A percentile compares a stretch with the other conserved stretches of the same genome.
Conservation (phyloP, 352 stramenopile genomes). For the Phytophthora cactorum region DNA sequence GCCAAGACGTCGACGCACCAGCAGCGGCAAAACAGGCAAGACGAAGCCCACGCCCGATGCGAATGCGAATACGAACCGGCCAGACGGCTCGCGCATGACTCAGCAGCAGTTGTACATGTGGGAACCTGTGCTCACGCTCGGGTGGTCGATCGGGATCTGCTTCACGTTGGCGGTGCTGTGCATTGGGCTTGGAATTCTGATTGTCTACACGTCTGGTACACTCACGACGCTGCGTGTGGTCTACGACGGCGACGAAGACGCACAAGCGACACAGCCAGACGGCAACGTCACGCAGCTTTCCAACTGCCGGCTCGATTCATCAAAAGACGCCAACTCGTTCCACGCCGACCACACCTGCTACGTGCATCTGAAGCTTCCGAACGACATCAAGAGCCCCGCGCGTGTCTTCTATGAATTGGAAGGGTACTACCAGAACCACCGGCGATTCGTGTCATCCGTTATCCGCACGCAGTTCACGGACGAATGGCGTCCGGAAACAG, state of each 20-base stretch:
- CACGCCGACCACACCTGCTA: constrained; percentile 78
- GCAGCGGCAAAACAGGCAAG: constrained; percentile 31
- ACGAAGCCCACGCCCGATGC: constrained; percentile 6
- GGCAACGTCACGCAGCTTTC: constrained; percentile 42
- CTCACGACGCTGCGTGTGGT: constrained; percentile 67
- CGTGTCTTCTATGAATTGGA: constrained; percentile 75
- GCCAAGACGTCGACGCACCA: constrained; percentile 19
- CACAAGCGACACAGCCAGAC: constrained; percentile 33
- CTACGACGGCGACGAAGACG: constrained; percentile 52
- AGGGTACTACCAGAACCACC: constrained; percentile 75
- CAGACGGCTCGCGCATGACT: constrained; percentile 56
- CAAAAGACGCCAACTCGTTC: constrained; percentile 63
- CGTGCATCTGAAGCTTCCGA: constrained; percentile 59
- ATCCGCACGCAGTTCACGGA: constrained; percentile 69
- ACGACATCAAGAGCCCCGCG: constrained; percentile 42
- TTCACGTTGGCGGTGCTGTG: constrained; percentile 50
- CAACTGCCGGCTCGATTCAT: constrained; percentile 60
- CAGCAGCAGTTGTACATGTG: constrained; percentile 78
- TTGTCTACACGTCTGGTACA: constrained; percentile 52
- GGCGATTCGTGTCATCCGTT: constrained; percentile 77
- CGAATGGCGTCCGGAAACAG: constrained; percentile 49
- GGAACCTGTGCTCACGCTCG: constrained; percentile 77
- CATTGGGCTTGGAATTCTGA: constrained; percentile 52
- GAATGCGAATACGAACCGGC: constrained; percentile 51
- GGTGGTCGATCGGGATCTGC: constrained; percentile 63